Evolutionary conservation across 1,284 basidiomycete species (phyloP).

Genomic region (Neotropicomus parvogracilis): DNA sequence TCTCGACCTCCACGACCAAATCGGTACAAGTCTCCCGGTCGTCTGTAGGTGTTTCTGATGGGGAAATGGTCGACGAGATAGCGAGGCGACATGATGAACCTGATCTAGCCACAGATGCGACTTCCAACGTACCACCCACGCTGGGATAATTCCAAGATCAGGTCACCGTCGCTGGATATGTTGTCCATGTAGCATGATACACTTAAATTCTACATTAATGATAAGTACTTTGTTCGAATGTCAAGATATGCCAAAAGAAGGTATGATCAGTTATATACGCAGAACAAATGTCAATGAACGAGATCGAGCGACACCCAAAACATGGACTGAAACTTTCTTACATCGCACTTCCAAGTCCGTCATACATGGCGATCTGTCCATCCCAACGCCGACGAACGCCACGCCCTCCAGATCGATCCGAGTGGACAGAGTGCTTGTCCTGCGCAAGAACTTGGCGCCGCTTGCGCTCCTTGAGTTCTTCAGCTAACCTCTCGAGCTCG

Average conservation of each 20-base stretch:
- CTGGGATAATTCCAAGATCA: too few relatives aligned
- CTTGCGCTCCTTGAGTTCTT: slow-evolving; percentile 38
- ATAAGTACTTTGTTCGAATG: slow-evolving; percentile 16
- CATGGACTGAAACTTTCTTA: slow-evolving; percentile 15
- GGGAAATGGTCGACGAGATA: background rate
- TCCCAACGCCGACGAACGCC: slow-evolving; percentile 16
- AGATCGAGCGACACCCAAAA: slow-evolving; percentile 14
- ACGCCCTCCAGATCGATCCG: slow-evolving; percentile 23
- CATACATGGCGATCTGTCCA: slow-evolving; percentile 34
- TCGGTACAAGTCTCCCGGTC: slow-evolving; percentile 8
- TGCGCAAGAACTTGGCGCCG: slow-evolving; percentile 28
- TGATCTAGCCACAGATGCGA: background rate
- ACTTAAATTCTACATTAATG: slow-evolving; percentile 33
- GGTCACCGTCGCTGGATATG: too few relatives aligned
- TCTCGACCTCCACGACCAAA: slow-evolving; percentile 21
- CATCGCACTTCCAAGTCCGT: slow-evolving; percentile 27
- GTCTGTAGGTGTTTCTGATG: background rate
- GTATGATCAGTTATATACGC: slow-evolving; percentile 9
- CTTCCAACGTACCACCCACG: background rate
- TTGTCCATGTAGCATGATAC: slow-evolving; percentile 22
- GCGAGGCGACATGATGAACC: slow-evolving; percentile 1
- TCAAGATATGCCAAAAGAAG: slow-evolving; percentile 18
- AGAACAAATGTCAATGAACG: slow-evolving; percentile 9
- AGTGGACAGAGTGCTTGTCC: slow-evolving; percentile 33
- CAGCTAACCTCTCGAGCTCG: slow-evolving; percentile 41